Base-by-base conservation (phyloP, 495 filamentous ascomycete species). In the Penicillium herquei region DNA sequence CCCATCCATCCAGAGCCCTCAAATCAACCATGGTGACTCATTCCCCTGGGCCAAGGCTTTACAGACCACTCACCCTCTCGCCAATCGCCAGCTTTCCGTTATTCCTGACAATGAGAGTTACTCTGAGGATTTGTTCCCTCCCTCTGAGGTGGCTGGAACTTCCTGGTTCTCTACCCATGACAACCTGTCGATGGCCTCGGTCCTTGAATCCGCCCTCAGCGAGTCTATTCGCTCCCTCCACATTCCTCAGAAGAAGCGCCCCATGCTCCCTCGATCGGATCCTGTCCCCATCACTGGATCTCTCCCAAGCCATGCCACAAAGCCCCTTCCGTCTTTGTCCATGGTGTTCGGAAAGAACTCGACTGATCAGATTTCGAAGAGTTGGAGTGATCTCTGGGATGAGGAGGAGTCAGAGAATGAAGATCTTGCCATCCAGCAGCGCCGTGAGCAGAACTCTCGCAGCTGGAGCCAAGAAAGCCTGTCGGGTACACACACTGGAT, bases 21-120 rank as follows among this genome's bases (percentile, higher is more conserved):
- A 88, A 57, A 67, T 93, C 63, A 87, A 89, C 64, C 81, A 83
- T 48, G 87, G 86, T 52, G 87, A 86, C 40, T 84, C 84, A n/a
- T 98, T 97, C 82, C 92, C 93, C 0, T 98, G 94, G 94, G 87
- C 92, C 56, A 92, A 96, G 73, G 90, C 90, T 57, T 74, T 98
- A 48, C 89, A 94, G 50, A 84, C 86, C 54, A 91, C 82, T 53
- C 85, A 88, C 9, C 83, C 85, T 26, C 86, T 88, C 65, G 71
- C 78, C n/a, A 72, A 85, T 37, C 90, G 94, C 41, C 90, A 96
- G 69, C 83, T 98, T 44, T 96, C 91, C 37, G 86, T 78, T 58
- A 96, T 98, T 61, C 85, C 83, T 3, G 91, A 94, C 65, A 82
- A 77, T 59, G 84, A 89, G 65, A 86, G 82, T 55, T 91, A 90